Base-by-base conservation (phyloP, 495 filamentous ascomycete species). In the Hamigera avellanea region DNA sequence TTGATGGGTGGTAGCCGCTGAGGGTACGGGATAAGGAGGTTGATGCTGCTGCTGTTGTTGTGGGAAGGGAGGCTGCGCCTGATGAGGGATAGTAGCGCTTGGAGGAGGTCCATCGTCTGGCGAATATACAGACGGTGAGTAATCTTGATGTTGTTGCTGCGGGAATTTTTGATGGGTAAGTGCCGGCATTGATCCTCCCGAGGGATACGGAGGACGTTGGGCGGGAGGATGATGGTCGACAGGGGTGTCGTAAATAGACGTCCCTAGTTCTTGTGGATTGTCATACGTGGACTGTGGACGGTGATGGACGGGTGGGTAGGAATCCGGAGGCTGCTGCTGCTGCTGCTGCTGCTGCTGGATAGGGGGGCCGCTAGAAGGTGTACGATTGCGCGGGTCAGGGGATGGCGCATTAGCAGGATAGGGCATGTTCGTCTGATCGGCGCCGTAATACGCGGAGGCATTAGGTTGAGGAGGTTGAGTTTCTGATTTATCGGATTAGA, bases 191-290 rank as follows among this genome's bases (percentile, higher is more conserved):
- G 55, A 45, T 3, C 58, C 55, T 19, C 54, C 52, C 7, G 61
- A 49, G 35, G 69, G 65, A 36, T 68, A 72, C 33, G 70, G 69
- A 27, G 54, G 56, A 36, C 56, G 60, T 23, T 67, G 61, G 14
- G 25, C 37, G 30, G 41, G 30, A 17, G 38, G 13, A 30, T 49
- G 37, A 18, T 59, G 58, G 21, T 77, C 78, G 26, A 83, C 72
- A 14, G 85, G 85, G 5, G 82, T 84, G 49, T 89, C 82, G 44
- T 91, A 93, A 8, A 75, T 73, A 5, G 81, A 81, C n/a, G 85
- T 86, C 21, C 82, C 81, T 27, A 93, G 64, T 64, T 93, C 85
- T 55, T 89, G 85, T 1, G 85, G 84, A 31, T 79, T 76, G 8
- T 77, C 76, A 46, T 83, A 83, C 32, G 76, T 83, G 42, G 78